phyloP scores from a whole-genome alignment of 129 eudicot genomes.

The Escallonia herrerae region DNA sequence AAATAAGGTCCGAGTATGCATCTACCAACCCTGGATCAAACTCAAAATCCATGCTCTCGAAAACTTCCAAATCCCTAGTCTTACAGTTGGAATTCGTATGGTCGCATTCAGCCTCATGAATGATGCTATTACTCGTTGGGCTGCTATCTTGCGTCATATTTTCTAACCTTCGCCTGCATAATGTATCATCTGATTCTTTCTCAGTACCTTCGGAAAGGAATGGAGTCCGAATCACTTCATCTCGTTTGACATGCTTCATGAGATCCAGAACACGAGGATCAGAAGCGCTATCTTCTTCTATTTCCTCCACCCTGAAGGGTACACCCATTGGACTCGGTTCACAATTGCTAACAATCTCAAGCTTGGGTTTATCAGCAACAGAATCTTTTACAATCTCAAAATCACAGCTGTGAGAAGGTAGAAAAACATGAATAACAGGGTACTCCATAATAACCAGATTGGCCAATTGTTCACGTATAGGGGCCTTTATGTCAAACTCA shows the following conservation, averaged over 20 bases:
- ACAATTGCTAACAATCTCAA: conserved; percentile 13
- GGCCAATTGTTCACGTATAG: conserved; percentile 47
- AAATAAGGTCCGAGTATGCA: conserved; percentile 37
- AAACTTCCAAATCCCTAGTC: conserved; percentile 10
- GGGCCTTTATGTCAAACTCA: conserved; percentile 54
- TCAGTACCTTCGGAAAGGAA: conserved; percentile 2
- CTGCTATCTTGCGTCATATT: background rate
- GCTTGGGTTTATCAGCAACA: conserved; percentile 10
- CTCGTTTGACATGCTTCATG: conserved; percentile 10
- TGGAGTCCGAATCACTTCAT: background rate
- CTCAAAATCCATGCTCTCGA: conserved; percentile 38
- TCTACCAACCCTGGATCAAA: conserved; percentile 48
- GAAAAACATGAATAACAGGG: conserved; percentile 69
- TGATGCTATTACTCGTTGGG: conserved; percentile 3
- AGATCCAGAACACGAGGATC: conserved; percentile 52
- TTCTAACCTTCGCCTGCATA: background rate
- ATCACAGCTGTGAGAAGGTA: conserved; percentile 48
- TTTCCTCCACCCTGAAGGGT: conserved; percentile 64
- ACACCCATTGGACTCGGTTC: conserved; percentile 38
- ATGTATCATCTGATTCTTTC: background rate
- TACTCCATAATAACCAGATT: conserved; percentile 66
- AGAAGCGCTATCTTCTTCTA: conserved; percentile 31
- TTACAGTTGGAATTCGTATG: background rate
- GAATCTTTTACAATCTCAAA: conserved; percentile 46
- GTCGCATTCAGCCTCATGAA: conserved; percentile 3